Conservation (phyloP, 1,284 basidiomycete species). For the Chalciporus sp. region DNA sequence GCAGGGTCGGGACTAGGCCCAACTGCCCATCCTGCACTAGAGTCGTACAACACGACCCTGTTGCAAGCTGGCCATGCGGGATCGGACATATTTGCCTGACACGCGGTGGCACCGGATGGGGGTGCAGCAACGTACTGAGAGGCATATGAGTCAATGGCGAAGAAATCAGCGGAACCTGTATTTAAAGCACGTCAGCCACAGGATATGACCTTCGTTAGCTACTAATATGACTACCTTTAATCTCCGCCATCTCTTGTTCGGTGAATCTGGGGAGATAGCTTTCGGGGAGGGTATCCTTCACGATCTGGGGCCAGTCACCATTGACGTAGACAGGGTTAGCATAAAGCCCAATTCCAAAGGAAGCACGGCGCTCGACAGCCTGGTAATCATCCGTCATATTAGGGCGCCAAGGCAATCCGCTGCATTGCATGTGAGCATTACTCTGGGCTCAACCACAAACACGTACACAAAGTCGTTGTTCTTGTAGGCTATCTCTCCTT, state of each 20-base stretch:
- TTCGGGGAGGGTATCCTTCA: conserved; percentile 46
- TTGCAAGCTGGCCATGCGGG: conserved; percentile 49
- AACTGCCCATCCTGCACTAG: conserved; percentile 45
- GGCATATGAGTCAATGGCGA: conserved; percentile 48
- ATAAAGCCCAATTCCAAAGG: conserved; percentile 49
- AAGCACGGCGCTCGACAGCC: conserved; percentile 48
- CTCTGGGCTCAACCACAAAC: neutral
- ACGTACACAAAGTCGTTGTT: conserved; percentile 50
- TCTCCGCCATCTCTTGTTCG: conserved; percentile 42
- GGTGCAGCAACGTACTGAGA: conserved; percentile 44
- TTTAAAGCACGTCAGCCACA: neutral
- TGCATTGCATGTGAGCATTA: conserved; percentile 16
- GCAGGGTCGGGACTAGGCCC: conserved; percentile 44
- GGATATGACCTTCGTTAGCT: neutral
- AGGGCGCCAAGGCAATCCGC: conserved; percentile 46
- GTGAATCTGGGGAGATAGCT: conserved; percentile 48
- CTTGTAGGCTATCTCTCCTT: conserved; percentile 51
- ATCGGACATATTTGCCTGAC: conserved; percentile 41
- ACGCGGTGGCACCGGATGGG: conserved; percentile 41
- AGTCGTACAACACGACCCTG: conserved; percentile 39
- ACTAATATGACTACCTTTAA: conserved; percentile 34
- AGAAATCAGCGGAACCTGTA: conserved; percentile 50
- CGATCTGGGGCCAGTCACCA: conserved; percentile 50
- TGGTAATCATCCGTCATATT: conserved; percentile 45
- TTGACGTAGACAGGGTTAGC: conserved; percentile 45